Evolutionary conservation across 2,329 filamentous ascomycete genomes (phyloP).

Genomic region (Cryphonectria naterciae): DNA sequence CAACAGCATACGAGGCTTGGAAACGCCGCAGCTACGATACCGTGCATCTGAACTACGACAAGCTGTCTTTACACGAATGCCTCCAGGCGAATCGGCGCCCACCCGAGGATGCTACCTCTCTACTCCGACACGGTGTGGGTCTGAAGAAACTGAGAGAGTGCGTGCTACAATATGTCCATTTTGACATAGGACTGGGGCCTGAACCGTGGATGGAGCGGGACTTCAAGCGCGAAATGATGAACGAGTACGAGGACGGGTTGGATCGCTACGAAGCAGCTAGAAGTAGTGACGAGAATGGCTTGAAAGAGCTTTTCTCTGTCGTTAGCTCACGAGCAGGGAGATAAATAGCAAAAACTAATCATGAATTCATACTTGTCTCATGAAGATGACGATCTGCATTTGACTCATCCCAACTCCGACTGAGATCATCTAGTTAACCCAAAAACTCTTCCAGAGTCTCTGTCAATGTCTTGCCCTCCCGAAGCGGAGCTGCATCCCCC

Average conservation of each 20-base stretch:
- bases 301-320: not conserved
- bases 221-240: slow-evolving; percentile 7
- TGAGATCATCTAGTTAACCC: not conserved
- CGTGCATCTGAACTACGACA: slow-evolving; percentile 20
- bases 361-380: not conserved
- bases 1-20: not conserved
- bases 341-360: not conserved
- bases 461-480: slow-evolving; percentile 33
- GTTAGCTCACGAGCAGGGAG: not conserved
- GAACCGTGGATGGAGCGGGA: slow-evolving; percentile 19
- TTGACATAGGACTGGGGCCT: not conserved
- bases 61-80: not conserved
- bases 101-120: not conserved
- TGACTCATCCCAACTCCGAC: not conserved
- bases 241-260: slow-evolving; percentile 16
- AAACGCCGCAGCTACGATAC: not conserved
- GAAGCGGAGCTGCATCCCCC: slow-evolving; percentile 34
- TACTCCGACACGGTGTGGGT: slow-evolving; percentile 5
- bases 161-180: slow-evolving; percentile 20
- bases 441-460: slow-evolving; percentile 31
- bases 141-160: slow-evolving; percentile 5
- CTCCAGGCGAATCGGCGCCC: not conserved
- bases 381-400: not conserved
- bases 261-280: slow-evolving; percentile 8
- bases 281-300: slow-evolving; percentile 8